phyloP scores from a whole-genome alignment of 2,329 filamentous ascomycete genomes.

The Chaetothyriales sp. region DNA sequence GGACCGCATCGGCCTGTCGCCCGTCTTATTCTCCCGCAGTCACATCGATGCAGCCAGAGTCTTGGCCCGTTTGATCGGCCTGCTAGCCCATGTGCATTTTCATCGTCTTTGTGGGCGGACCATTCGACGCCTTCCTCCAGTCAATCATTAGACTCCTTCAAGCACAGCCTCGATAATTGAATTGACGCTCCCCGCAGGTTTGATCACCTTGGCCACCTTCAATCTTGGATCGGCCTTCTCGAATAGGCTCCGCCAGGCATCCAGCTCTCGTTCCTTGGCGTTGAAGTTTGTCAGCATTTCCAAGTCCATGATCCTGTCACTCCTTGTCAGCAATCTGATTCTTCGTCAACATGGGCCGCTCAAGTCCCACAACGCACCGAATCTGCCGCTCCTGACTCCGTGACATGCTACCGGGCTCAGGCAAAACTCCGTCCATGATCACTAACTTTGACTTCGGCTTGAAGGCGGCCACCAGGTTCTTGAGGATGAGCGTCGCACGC shows the following conservation, averaged over 20 bases:
- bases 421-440: constrained; percentile 22
- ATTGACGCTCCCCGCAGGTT: constrained; percentile 5
- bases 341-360: too few relatives aligned
- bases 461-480: constrained; percentile 3
- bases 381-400: too few relatives aligned
- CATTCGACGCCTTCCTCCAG: too few relatives aligned
- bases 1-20: too few relatives aligned
- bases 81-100: too few relatives aligned
- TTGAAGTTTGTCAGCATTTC: constrained; percentile 17
- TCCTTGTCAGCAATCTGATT: too few relatives aligned
- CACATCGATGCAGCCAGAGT: too few relatives aligned
- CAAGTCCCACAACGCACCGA: too few relatives aligned
- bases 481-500: constrained; percentile 24
- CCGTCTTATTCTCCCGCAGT: too few relatives aligned
- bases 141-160: too few relatives aligned
- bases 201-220: constrained; percentile 7
- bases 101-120: too few relatives aligned
- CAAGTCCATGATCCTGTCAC: constrained; percentile 10
- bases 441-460: constrained; percentile 23
- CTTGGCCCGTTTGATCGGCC: too few relatives aligned
- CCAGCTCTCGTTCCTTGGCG: constrained; percentile 9
- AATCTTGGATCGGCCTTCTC: constrained; percentile 8
- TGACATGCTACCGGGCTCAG: constrained; percentile 6
- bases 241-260: constrained; percentile 12
- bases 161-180: constrained; percentile 11